Evolutionary conservation across 495 filamentous ascomycete genomes (phyloP), one percentile per base, ranked within the genome.

Genomic region (Cenococcum geophilum): DNA sequence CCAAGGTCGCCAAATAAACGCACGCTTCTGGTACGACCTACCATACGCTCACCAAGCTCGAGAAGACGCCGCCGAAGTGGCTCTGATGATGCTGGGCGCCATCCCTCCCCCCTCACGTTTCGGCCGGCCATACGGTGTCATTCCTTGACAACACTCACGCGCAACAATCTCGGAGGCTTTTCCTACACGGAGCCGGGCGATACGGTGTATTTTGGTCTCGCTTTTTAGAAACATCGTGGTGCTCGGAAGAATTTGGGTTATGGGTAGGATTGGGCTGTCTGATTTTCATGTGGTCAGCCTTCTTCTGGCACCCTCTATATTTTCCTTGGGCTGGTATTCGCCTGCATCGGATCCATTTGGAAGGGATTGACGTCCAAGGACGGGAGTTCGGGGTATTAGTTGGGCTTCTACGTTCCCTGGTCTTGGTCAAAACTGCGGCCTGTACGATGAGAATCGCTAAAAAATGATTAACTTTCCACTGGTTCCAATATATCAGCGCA

Each of bases 1-100:
- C 50, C 16, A 57, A 8, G 67, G 64, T 10, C 42, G 12, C 18
- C 14, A 50, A 8, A 60, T 66, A 37, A 18, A 37, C 8, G 67
- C 67, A 11, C 59, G 63, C 27, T 69, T 52, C 57, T 69, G 59
- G 59, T 69, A 69, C 47, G 67, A 69, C 34, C 59, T 59, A 4
- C 22, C 9, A 9, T 61, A 55, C 37, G 20, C 55, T 12, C 53
- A 64, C 18, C 61, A 64, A 50, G 62, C 66, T 3, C 55, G 63
- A 23, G 63, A 69, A 32, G 66, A 69, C 48, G 66, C 66, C 21
- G 62, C 66, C 1, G 66, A 69, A 42, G 32, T 60, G 12, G 66
- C 66, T 20, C 25, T 45, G 18, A 36, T 49, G 20, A 27, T 56
- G 16, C 32, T 20, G 25, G 53, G 36, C 4, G 21, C 16, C n/a